These are phyloP conservation scores for Pharus latifolius DNA, from an alignment of 176 grass and related monocot genomes.

Conservation along the genomic window DNA sequence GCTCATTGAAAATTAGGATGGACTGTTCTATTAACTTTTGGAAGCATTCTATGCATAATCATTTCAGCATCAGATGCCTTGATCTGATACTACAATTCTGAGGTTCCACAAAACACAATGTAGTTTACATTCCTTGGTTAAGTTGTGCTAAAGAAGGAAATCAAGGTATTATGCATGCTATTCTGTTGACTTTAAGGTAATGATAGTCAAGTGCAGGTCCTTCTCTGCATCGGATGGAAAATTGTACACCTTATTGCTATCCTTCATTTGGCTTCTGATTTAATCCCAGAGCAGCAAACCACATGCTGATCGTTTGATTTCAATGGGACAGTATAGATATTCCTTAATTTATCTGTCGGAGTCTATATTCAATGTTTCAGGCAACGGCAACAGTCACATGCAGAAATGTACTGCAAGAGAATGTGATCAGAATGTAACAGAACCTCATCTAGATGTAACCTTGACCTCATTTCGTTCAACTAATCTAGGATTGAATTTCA, in stretches of 20 bases:
- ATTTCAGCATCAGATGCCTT: background rate
- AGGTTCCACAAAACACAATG: background rate
- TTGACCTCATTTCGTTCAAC: background rate
- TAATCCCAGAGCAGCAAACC: background rate
- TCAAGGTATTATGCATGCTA: background rate
- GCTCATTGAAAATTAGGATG: background rate
- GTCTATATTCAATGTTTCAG: background rate
- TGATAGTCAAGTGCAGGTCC: background rate
- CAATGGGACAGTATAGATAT: background rate
- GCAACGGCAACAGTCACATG: background rate
- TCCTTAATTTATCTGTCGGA: background rate
- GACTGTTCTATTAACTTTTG: background rate
- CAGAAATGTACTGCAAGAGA: background rate
- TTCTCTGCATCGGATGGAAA: background rate
- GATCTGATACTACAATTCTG: background rate
- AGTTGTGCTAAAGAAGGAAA: background rate
- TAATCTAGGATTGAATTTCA: background rate
- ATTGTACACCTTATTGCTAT: background rate
- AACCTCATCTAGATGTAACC: background rate
- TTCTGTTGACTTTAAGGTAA: background rate
- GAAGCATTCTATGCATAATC: background rate
- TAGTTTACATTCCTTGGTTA: background rate
- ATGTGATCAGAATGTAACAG: background rate
- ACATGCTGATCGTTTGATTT: background rate
- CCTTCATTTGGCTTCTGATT: background rate